Base-by-base conservation (phyloP, 371 early-diverging fungal genomes). In the Vairimorpha apis region DNA sequence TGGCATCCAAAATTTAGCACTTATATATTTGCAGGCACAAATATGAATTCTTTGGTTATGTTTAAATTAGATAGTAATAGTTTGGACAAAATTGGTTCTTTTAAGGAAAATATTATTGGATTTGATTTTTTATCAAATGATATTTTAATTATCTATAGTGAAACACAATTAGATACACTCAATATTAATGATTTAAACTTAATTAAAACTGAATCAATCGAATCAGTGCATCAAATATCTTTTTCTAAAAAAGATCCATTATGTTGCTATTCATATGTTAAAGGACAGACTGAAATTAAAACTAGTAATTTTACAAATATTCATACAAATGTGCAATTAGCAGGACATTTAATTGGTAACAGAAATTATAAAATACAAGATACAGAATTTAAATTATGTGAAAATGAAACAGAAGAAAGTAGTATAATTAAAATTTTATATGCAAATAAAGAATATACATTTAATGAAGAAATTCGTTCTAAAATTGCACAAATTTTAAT, bases 261-360 rank as follows among this genome's bases (percentile, higher is more conserved):
- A 30, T 62, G 38, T 35, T 33, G 53, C 18, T 30, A 62, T 8
- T 56, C 60, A 21, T 66, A 70, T 35, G 49, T 25, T 3, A 43
- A 38, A 33, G 78, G 78, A 23, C 56, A 65, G 29, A 78, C 78
- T 13, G 71, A 74, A 37, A 38, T 78, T 27, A 49, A 32, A 23
- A 32, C 30, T 21, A 18, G 56, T 37, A 30, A 32, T 18, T 5
- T 33, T 2, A n/a, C 14, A 1, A 59, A 70, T 45, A 18, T 49
- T 21, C 49, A 49, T 18, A n/a, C n/a, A n/a, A n/a, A n/a, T n/a
- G 25, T 45, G 16, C 47, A 51, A 43, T 25, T 70, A 45, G 38
- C 41, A 27, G 14, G 35, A 25, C 23, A 47, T 21, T n/a, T 70
- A 3, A 23, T 70, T 56, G 70, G 60, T 47, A 47, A 44, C 21